Conservation (phyloP, 106 monocot species). For the Amphibolis antarctica region DNA sequence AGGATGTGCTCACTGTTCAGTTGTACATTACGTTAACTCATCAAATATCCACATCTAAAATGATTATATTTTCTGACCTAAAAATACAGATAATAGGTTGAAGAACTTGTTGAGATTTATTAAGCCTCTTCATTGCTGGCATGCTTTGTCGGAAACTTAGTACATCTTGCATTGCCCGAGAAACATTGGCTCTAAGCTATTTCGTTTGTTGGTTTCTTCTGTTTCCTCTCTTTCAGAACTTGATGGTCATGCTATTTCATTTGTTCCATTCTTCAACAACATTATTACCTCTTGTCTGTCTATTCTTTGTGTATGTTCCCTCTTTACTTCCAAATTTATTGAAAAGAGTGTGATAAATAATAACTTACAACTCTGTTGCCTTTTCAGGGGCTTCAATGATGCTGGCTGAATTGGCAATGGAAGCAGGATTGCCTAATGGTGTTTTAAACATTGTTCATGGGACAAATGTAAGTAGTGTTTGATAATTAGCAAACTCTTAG, state of each 20-base stretch:
- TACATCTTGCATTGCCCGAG: too few relatives aligned
- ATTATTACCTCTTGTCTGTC: not conserved
- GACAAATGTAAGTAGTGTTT: slow-evolving; percentile 51
- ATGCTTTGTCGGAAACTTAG: too few relatives aligned
- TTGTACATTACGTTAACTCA: too few relatives aligned
- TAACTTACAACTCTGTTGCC: not conserved
- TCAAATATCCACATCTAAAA: too few relatives aligned
- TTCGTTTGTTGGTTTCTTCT: too few relatives aligned
- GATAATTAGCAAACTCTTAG: not conserved
- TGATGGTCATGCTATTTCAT: not conserved
- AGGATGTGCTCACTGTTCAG: too few relatives aligned
- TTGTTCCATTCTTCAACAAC: not conserved
- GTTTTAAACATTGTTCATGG: slow-evolving; percentile 95
- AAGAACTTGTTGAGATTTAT: too few relatives aligned
- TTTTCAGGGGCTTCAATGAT: slow-evolving; percentile 86
- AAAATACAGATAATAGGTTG: too few relatives aligned
- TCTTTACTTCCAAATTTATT: not conserved
- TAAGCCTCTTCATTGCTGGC: too few relatives aligned
- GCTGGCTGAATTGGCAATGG: slow-evolving; percentile 88
- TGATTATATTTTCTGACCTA: too few relatives aligned
- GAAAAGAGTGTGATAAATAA: not conserved
- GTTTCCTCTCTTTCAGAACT: too few relatives aligned
- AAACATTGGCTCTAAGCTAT: too few relatives aligned
- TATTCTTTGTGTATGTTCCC: not conserved
- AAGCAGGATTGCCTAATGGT: slow-evolving; percentile 91